Conservation (phyloP, 805 yeast species). For the Metschnikowia drakensbergensis region DNA sequence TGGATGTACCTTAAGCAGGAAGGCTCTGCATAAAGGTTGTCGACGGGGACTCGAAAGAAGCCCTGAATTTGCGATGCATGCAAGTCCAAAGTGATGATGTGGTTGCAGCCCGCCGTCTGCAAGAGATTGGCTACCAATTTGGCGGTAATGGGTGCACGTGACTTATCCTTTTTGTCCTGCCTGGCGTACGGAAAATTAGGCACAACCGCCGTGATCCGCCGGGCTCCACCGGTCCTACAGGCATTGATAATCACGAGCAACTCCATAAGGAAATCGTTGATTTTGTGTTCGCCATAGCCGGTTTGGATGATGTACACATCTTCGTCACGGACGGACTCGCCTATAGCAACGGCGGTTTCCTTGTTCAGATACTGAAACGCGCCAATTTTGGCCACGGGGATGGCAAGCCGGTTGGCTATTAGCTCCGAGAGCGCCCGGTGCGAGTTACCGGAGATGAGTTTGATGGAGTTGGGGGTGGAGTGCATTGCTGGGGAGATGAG, state of each 20-base stretch:
- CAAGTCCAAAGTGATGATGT: slow-evolving; percentile 93
- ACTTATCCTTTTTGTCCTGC: slow-evolving; percentile 94
- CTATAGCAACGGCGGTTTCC: slow-evolving; percentile 83
- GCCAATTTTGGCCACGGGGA: slow-evolving; percentile 67
- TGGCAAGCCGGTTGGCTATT: slow-evolving; percentile 63
- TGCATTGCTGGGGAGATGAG: slow-evolving; percentile 7
- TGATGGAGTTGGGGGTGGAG: slow-evolving; percentile 42
- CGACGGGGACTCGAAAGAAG: slow-evolving; percentile 91
- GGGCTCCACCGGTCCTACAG: slow-evolving; percentile 92
- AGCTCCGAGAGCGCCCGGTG: slow-evolving; percentile 79
- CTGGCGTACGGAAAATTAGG: slow-evolving; percentile 97
- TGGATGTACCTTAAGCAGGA: slow-evolving; percentile 77
- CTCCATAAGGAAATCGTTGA: slow-evolving; percentile 87
- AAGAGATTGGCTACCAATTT: slow-evolving; percentile 87
- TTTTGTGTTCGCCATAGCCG: slow-evolving; percentile 68
- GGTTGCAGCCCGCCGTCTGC: slow-evolving; percentile 92
- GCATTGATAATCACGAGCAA: slow-evolving; percentile 87
- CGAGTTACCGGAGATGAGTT: slow-evolving; percentile 60
- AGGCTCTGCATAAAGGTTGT: slow-evolving; percentile 94
- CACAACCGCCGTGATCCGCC: slow-evolving; percentile 88
- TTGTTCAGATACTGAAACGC: slow-evolving; percentile 83
- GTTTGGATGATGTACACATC: slow-evolving; percentile 84
- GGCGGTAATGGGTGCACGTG: slow-evolving; percentile 95
- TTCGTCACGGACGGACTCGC: slow-evolving; percentile 87
- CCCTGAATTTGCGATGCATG: slow-evolving; percentile 99